Percentiles rank a stretch among this genome's conserved stretches.
phyloP scores from a whole-genome alignment of 129 eudicot species.

The Flaveria bidentis region DNA sequence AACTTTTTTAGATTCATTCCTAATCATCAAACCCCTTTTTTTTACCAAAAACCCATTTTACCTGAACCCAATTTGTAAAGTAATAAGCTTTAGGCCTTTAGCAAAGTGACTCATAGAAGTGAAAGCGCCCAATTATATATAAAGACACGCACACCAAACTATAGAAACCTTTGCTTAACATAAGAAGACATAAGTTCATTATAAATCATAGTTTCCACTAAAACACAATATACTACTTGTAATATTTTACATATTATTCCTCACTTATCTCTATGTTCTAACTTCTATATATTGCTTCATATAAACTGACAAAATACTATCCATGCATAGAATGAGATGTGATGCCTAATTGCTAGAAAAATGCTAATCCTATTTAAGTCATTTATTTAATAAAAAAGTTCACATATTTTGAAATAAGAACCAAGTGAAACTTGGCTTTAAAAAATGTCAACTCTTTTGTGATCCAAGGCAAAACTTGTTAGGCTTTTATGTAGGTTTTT shows the following conservation, averaged over 20 bases:
- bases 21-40: not conserved
- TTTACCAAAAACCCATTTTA: not conserved
- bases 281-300: not conserved
- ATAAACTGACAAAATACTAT: not conserved
- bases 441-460: not conserved
- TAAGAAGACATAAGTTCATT: not conserved
- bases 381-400: not conserved
- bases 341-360: not conserved
- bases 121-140: slow-evolving; percentile 7
- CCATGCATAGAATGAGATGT: not conserved
- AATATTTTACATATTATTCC: not conserved
- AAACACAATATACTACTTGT: not conserved
- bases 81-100: not conserved
- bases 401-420: not conserved
- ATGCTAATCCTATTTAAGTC: not conserved
- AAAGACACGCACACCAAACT: not conserved
- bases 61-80: not conserved
- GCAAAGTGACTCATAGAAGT: not conserved
- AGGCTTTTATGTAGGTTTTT: not conserved
- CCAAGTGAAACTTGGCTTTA: slow-evolving; percentile 15
- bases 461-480: not conserved
- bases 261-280: slow-evolving; percentile 1
- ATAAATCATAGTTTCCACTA: not conserved
- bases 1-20: not conserved
- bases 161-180: not conserved